Conservation (phyloP, 352 stramenopile species). For the Pilasporangium apinafurcum region DNA sequence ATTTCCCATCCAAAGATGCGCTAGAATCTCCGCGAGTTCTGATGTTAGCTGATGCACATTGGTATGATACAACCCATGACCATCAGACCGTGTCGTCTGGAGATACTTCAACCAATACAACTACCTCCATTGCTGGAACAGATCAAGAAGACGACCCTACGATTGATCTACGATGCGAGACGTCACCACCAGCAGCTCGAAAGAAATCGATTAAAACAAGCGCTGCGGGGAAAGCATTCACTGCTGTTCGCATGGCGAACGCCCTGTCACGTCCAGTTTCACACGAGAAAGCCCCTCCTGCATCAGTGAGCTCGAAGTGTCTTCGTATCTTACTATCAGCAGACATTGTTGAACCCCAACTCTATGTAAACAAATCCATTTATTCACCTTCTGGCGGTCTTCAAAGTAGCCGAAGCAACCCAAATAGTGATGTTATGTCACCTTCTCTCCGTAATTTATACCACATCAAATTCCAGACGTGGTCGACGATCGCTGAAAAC, state of each 20-base stretch:
- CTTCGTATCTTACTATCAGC: constrained; percentile 52
- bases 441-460: constrained; percentile 9
- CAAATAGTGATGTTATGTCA: not conserved
- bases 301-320: constrained; percentile 32
- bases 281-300: constrained; percentile 2
- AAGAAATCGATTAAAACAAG: constrained; percentile 1
- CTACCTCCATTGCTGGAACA: too few species aligned
- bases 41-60: constrained; percentile 60
- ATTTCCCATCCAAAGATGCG: constrained; percentile 13
- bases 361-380: constrained; percentile 46
- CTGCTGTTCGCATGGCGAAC: constrained; percentile 64
- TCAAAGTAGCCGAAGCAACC: not conserved
- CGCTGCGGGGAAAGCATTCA: constrained; percentile 54
- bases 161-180: constrained; percentile 4
- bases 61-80: constrained; percentile 21
- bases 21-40: constrained; percentile 21
- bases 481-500: constrained; percentile 37
- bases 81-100: not conserved
- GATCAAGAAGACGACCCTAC: not conserved
- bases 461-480: constrained; percentile 72
- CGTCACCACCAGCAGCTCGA: not conserved
- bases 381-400: not conserved
- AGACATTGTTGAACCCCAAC: constrained; percentile 53
- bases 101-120: not conserved
- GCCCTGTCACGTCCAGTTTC: constrained; percentile 22